Evolutionary conservation across 2,329 filamentous ascomycete genomes (phyloP), one percentile per base, ranked within the genome.

Genomic region (Didymella keratinophila): DNA sequence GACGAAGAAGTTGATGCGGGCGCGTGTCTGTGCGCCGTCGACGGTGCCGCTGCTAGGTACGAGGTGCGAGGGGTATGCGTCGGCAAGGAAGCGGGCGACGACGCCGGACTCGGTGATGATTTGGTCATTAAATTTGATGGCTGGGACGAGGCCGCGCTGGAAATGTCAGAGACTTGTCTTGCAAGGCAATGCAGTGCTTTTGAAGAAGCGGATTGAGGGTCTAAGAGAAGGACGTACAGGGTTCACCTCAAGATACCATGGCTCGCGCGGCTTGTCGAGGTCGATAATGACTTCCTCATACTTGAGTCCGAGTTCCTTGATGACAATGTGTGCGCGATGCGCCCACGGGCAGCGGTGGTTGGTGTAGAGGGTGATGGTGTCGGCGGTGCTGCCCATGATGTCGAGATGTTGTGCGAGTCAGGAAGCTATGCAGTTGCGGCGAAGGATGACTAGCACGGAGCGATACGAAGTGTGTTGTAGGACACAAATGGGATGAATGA

Each of bases 231-330:
- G 5, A 65, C 76, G 52, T 77, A 83, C 82, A 2, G 91, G 90
- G 79, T 94, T 93, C 72, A 95, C 79, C 50, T 88, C 81, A 9
- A 95, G 84, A 73, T 94, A 95, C 81, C 88, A 91, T 36, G 85
- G 80, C 27, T 89, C 87, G 10, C 91, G 86, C 0, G 91, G 91
- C 10, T 77, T 83, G 65, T 79, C 76, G 45, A 95, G 82, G 73
- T 94, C 89, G 67, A 96, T 90, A 56, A 87, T 85, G 60, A 90
- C 87, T 65, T 92, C 87, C 56, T 91, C 87, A 68, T 86, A 91
- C 0, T 85, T 80, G 28, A 93, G 71, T 11, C 82, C 82, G 12
- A 90, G 83, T 71, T 92, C 90, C 28, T 84, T 82, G 25, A 93
- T 82, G 6, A 84, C 84, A 58, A 92, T 91, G 67, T 93, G 88